Percentiles rank a stretch among this genome's conserved stretches.
These are phyloP conservation scores for Cordyceps militaris DNA, from an alignment of 2,329 filamentous ascomycete genomes.

Conservation along the genomic window DNA sequence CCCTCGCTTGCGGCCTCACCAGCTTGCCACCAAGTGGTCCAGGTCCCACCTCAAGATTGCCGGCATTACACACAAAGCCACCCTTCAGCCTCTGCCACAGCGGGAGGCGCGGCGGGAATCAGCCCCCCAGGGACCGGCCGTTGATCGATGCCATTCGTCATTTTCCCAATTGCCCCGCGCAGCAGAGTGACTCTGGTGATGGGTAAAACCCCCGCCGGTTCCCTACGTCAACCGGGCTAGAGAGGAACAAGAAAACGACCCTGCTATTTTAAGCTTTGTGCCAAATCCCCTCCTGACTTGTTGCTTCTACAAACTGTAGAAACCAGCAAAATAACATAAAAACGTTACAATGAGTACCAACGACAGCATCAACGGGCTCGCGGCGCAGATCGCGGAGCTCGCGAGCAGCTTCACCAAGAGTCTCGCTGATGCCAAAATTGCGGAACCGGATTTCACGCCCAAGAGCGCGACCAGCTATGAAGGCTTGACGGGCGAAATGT, in stretches of 20 bases:
- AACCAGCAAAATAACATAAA: not conserved
- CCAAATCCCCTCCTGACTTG: not conserved
- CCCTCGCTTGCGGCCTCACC: not conserved
- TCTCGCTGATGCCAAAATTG: conserved; percentile 35
- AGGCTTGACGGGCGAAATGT: conserved; percentile 35
- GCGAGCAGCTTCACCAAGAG: conserved; percentile 33
- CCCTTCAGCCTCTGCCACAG: no score
- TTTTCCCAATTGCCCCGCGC: not conserved
- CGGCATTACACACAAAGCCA: no score
- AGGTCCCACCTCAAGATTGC: no score
- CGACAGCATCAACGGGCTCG: conserved; percentile 35
- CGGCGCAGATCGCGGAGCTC: conserved; percentile 38
- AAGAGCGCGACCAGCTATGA: conserved; percentile 37
- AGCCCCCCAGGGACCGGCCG: not conserved
- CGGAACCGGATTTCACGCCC: conserved; percentile 34
- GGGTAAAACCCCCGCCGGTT: not conserved
- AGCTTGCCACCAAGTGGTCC: not conserved
- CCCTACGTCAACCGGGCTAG: not conserved
- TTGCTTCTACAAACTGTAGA: not conserved
- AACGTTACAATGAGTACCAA: conserved; percentile 21
- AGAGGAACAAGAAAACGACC: not conserved
- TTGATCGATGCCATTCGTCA: not conserved
- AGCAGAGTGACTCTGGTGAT: not conserved
- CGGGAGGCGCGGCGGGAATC: not conserved
- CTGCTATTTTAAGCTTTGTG: not conserved